These are phyloP conservation scores for Fusarium brevicatenulatum DNA, from an alignment of 2,329 filamentous ascomycete species.

Conservation along the genomic window DNA sequence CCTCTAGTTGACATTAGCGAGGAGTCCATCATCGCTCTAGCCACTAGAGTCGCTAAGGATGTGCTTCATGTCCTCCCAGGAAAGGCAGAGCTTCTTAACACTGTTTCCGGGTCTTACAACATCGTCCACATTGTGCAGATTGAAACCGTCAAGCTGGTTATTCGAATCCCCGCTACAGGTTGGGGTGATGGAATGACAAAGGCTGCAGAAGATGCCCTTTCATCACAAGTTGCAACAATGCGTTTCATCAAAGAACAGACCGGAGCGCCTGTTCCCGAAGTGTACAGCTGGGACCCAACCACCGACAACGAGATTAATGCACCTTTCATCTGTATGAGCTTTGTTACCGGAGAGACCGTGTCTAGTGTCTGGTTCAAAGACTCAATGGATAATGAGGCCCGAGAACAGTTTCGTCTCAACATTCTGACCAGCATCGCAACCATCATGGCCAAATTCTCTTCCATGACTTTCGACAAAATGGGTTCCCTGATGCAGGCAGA, in stretches of 20 bases:
- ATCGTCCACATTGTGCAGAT: slow-evolving; percentile 2
- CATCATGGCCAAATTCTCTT: neutral
- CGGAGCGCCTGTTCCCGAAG: neutral
- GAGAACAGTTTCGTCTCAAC: neutral
- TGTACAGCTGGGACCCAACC: neutral
- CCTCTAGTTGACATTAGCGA: neutral
- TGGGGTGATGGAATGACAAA: slow-evolving; percentile 23
- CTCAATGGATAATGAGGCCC: neutral
- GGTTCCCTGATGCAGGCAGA: neutral
- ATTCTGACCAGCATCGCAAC: neutral
- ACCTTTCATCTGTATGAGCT: slow-evolving; percentile 5
- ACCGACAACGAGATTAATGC: neutral
- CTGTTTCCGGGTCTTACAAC: neutral
- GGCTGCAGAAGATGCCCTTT: slow-evolving; percentile 12
- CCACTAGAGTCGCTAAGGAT: neutral
- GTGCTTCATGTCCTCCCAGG: neutral
- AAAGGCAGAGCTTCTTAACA: neutral
- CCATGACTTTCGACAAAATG: neutral
- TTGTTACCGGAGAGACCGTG: neutral
- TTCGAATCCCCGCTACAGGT: slow-evolving; percentile 14
- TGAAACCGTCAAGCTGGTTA: slow-evolving; percentile 12
- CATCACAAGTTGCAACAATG: slow-evolving; percentile 18
- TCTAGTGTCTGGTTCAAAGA: slow-evolving; percentile 6
- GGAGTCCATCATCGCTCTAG: neutral
- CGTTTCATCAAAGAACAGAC: slow-evolving; percentile 4